Evolutionary conservation across 2,329 filamentous ascomycete species (phyloP), one percentile per base, ranked within the genome.

Genomic region (Diaporthe longicolla): DNA sequence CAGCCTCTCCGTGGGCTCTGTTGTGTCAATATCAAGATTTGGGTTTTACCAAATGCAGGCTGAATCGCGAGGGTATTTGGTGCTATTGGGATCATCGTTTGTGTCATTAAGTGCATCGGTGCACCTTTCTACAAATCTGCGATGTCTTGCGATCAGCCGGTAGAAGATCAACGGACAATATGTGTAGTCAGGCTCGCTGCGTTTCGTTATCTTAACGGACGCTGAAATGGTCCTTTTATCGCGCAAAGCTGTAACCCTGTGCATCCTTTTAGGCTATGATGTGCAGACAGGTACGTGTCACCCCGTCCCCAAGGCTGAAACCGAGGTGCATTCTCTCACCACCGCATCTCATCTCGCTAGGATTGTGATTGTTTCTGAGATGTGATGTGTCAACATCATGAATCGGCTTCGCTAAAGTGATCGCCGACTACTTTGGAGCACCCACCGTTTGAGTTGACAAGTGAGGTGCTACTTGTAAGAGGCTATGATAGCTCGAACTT

Each of bases 401-500:
- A 10, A 11, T 19, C 7, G 11, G 11, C 58, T 52, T 66, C 45
- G 45, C 63, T 66, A 26, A 26, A 17, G 4, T 66, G 45, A 66
- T 66, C 63, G 45, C 29, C 48, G 63, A 40, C 45, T 32, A 54
- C 63, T 32, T 37, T 37, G 45, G 63, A 50, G 45, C 63, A 40
- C 21, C 29, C 21, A 52, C 21, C 11, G 63, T 66, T 52, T 66
- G 45, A 66, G 63, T 11, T 52, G 63, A 11, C n/a, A 66, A 13
- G 45, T 37, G 45, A 32, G 8, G 63, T 37, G 26, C 19, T 15
- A 10, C 7, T n/a, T 37, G 45, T 24, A 8, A 65, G 61, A 66
- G 45, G 29, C 63, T 66, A 19, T 32, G 26, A 13, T 66, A 48
- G 45, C 45, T 19, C 45, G 32, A 37, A 37, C 21, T 26, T 52